A percentile compares a stretch with the other conserved stretches of the same genome.
phyloP scores from a whole-genome alignment of 306 rosid species.

The Vigna nakashimae region DNA sequence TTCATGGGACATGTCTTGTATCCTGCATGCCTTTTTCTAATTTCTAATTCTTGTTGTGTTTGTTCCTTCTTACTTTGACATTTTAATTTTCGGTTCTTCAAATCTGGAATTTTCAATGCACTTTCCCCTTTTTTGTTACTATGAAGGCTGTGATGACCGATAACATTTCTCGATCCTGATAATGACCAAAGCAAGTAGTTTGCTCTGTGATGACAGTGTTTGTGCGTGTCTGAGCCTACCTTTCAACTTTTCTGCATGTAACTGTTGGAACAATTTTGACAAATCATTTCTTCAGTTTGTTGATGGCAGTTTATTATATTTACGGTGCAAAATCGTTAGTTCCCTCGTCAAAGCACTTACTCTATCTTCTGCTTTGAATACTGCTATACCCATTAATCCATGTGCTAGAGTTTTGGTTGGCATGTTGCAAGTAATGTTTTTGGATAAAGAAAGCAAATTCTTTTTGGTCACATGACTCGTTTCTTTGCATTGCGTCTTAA shows the following conservation, averaged over 20 bases:
- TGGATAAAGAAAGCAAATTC: too few relatives aligned
- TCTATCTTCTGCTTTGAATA: too few relatives aligned
- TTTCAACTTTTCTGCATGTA: background rate
- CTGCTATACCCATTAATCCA: too few relatives aligned
- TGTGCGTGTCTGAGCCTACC: conserved; percentile 87
- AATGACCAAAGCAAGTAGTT: conserved; percentile 47
- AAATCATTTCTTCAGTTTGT: background rate
- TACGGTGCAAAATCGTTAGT: too few relatives aligned
- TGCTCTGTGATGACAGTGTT: conserved; percentile 63
- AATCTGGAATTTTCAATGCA: background rate
- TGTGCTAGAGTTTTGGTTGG: too few relatives aligned
- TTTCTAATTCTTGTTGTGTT: background rate
- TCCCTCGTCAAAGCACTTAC: too few relatives aligned
- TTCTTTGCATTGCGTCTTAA: too few relatives aligned
- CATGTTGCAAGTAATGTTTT: too few relatives aligned
- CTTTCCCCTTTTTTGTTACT: background rate
- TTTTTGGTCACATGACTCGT: too few relatives aligned
- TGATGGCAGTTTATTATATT: too few relatives aligned
- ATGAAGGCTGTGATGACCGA: conserved; percentile 60
- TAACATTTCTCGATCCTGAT: conserved; percentile 75
- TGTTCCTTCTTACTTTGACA: background rate
- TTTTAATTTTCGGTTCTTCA: background rate
- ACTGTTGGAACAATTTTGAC: background rate
- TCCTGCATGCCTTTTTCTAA: background rate
- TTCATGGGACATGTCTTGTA: background rate